Percentiles rank a stretch among this genome's conserved stretches.
phyloP scores from a whole-genome alignment of 495 filamentous ascomycete species.

The Penicillium longicatenatum region DNA sequence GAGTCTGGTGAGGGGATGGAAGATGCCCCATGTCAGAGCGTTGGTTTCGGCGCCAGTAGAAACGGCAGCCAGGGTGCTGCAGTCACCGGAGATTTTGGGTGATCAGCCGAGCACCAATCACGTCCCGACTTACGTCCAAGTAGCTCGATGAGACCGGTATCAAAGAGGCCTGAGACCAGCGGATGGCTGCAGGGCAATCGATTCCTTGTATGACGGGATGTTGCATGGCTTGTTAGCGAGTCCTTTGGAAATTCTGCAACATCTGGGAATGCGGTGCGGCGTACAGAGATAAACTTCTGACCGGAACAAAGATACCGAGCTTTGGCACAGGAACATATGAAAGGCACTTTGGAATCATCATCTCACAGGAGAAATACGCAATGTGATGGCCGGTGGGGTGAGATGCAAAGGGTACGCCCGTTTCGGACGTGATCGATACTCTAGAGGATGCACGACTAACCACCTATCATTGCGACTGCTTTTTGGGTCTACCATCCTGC shows the following conservation, averaged over 20 bases:
- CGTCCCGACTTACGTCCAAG: slow-evolving; percentile 1
- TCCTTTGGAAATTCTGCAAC: slow-evolving; percentile 11
- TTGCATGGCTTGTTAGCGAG: slow-evolving; percentile 30
- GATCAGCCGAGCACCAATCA: slow-evolving; percentile 24
- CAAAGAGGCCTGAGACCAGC: slow-evolving; percentile 41
- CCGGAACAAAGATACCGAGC: slow-evolving; percentile 12
- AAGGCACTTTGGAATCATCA: neutral
- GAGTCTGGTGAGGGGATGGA: neutral
- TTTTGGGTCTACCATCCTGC: slow-evolving; percentile 13
- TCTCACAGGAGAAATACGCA: slow-evolving; percentile 6
- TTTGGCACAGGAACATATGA: neutral
- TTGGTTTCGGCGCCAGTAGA: slow-evolving; percentile 2
- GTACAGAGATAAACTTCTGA: slow-evolving; percentile 29
- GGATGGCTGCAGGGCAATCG: slow-evolving; percentile 40
- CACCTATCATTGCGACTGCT: slow-evolving; percentile 14
- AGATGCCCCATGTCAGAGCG: slow-evolving; percentile 2
- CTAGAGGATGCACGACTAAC: neutral
- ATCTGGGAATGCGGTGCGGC: slow-evolving; percentile 10
- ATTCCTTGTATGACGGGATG: slow-evolving; percentile 35
- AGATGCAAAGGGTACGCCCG: neutral
- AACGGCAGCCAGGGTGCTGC: slow-evolving; percentile 15
- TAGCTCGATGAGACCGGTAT: slow-evolving; percentile 31
- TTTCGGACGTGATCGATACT: neutral
- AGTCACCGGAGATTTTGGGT: slow-evolving; percentile 29
- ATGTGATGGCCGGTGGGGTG: neutral